phyloP scores from a whole-genome alignment of 345 rosid species.

The Sapria himalayana region DNA sequence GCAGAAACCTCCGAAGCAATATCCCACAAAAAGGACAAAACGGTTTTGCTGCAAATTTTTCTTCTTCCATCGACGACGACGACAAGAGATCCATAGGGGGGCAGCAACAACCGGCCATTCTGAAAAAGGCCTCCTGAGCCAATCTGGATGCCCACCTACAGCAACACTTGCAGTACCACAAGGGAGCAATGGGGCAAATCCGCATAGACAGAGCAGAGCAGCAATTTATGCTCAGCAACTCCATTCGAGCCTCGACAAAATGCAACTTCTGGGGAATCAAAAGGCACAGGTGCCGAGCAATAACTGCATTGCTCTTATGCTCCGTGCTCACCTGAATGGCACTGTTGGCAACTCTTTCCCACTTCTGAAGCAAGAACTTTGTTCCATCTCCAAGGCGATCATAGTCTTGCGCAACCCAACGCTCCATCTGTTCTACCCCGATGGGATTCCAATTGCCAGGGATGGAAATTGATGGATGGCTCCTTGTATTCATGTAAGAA shows the following conservation, averaged over 20 bases:
- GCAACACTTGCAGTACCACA: slow-evolving; percentile 84
- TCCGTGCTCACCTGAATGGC: slow-evolving; percentile 5
- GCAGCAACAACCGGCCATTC: slow-evolving; percentile 23
- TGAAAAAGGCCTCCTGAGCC: slow-evolving; percentile 35
- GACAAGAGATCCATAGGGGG: too few species aligned
- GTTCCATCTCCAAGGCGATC: slow-evolving; percentile 18
- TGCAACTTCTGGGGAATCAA: slow-evolving; percentile 46
- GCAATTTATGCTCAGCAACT: slow-evolving; percentile 54
- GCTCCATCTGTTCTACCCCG: slow-evolving; percentile 56
- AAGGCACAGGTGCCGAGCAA: slow-evolving; percentile 42
- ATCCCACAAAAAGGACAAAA: slow-evolving; percentile 63
- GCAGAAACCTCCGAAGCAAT: slow-evolving; percentile 43
- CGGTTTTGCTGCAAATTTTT: too few species aligned
- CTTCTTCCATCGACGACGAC: too few species aligned
- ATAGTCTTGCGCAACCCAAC: slow-evolving; percentile 34
- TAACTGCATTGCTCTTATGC: slow-evolving; percentile 50
- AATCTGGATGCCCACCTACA: slow-evolving; percentile 27
- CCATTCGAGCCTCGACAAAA: slow-evolving; percentile 23
- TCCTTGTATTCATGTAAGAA: slow-evolving; percentile 15
- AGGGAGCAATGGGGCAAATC: slow-evolving; percentile 50
- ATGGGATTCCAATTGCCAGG: slow-evolving; percentile 32
- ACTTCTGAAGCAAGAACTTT: slow-evolving; percentile 22
- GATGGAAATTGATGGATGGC: slow-evolving; percentile 9
- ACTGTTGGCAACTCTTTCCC: too few species aligned
- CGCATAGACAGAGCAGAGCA: slow-evolving; percentile 62